Conservation (phyloP, 495 filamentous ascomycete genomes). For the Baudoinia panamericana region DNA sequence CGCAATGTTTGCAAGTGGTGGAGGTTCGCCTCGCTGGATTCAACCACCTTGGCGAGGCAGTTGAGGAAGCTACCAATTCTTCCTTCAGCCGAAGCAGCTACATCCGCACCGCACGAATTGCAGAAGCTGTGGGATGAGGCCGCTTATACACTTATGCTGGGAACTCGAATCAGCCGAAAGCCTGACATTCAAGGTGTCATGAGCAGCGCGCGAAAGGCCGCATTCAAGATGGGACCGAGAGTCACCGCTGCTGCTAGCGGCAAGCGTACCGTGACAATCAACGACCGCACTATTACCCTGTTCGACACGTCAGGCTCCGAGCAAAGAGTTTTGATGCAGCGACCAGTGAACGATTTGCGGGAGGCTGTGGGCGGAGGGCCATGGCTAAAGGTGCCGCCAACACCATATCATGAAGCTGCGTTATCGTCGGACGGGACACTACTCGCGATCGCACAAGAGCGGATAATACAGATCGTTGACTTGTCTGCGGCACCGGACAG, state of each 20-base stretch:
- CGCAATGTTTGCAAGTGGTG: slow-evolving; percentile 20
- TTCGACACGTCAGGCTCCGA: slow-evolving; percentile 10
- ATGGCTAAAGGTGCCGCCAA: slow-evolving; percentile 12
- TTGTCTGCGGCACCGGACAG: slow-evolving; percentile 7
- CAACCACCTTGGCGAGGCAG: slow-evolving; percentile 7
- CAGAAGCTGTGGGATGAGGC: slow-evolving; percentile 11
- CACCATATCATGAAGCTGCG: slow-evolving; percentile 8
- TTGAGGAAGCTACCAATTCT: slow-evolving; percentile 14
- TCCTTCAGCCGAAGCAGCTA: slow-evolving; percentile 1
- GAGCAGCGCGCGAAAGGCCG: neutral
- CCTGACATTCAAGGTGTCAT: neutral
- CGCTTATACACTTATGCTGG: slow-evolving; percentile 12
- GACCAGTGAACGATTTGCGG: slow-evolving; percentile 13
- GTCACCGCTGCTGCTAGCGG: neutral
- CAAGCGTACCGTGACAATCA: slow-evolving; percentile 9
- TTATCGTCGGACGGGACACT: slow-evolving; percentile 12
- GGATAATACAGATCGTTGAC: slow-evolving; percentile 18
- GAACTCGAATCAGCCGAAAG: neutral
- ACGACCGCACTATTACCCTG: slow-evolving; percentile 9
- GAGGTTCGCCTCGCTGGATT: slow-evolving; percentile 11
- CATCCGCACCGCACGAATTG: neutral
- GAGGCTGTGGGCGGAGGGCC: slow-evolving; percentile 13
- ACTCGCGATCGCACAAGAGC: slow-evolving; percentile 16
- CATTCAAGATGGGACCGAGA: neutral
- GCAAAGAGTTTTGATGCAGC: slow-evolving; percentile 2